A percentile compares a stretch with the other conserved stretches of the same genome.
These are phyloP conservation scores for Vigna angularis DNA, from an alignment of 306 rosid genomes.

Conservation along the genomic window DNA sequence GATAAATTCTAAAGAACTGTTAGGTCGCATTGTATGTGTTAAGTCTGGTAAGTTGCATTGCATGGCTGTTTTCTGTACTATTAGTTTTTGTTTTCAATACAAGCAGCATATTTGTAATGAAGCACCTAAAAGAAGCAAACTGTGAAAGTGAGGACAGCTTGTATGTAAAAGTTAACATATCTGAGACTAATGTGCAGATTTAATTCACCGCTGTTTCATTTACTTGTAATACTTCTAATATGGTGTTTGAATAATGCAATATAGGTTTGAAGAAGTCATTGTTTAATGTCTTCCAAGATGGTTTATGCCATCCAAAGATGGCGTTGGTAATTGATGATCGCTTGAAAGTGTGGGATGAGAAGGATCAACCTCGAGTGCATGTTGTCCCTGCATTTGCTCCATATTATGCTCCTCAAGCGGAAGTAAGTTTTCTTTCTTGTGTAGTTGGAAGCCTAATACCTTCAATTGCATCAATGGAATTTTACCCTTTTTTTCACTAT, in stretches of 20 bases:
- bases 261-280: constrained; percentile 91
- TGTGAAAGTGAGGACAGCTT: constrained; percentile 9
- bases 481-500: constrained; percentile 15
- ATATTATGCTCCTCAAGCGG: constrained; percentile 97
- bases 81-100: constrained; percentile 34
- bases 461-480: constrained; percentile 12
- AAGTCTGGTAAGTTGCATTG: constrained; percentile 77
- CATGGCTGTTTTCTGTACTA: constrained; percentile 29
- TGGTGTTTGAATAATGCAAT: constrained; percentile 24
- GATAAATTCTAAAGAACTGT: constrained; percentile 81
- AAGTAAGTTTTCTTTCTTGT: constrained; percentile 60
- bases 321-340: constrained; percentile 98
- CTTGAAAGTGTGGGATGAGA: constrained; percentile 99
- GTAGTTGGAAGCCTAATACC: constrained; percentile 30
- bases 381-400: constrained; percentile 99
- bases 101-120: constrained; percentile 17
- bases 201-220: constrained; percentile 17
- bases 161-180: constrained; percentile 17
- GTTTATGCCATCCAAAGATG: constrained; percentile 94
- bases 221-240: constrained; percentile 26
- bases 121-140: constrained; percentile 17
- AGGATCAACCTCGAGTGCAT: constrained; percentile 96
- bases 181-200: constrained; percentile 21
- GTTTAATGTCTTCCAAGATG: constrained; percentile 93
- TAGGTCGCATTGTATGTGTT: constrained; percentile 96